phyloP scores from a whole-genome alignment of 2,329 filamentous ascomycete genomes.

The Sporothrix inflata region DNA sequence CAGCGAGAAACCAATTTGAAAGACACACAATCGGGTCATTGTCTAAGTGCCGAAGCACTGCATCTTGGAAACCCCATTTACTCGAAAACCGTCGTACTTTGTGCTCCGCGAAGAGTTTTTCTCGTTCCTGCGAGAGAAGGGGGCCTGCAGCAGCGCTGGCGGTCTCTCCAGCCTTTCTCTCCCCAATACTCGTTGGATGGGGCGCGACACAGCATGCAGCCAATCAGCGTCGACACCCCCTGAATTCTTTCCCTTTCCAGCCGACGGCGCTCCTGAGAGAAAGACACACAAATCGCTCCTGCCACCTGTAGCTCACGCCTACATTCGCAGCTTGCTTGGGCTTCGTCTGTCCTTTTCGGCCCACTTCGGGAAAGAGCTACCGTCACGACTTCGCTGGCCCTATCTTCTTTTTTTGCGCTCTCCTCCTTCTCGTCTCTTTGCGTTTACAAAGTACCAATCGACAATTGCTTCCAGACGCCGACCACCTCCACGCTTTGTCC shows the following conservation, averaged over 20 bases:
- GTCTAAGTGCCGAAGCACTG: slow-evolving; percentile 7
- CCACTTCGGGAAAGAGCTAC: slow-evolving; percentile 23
- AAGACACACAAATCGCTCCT: slow-evolving; percentile 25
- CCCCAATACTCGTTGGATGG: background rate
- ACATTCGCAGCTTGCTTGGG: background rate
- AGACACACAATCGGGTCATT: background rate
- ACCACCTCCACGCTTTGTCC: background rate
- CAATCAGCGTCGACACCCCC: slow-evolving; percentile 28
- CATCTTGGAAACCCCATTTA: background rate
- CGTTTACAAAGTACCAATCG: background rate
- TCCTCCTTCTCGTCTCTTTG: background rate
- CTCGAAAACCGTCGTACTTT: background rate
- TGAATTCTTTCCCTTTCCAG: slow-evolving; percentile 28
- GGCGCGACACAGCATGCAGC: background rate
- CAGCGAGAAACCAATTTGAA: background rate
- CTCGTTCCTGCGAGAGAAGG: slow-evolving; percentile 17
- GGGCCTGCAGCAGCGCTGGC: background rate
- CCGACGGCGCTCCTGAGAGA: background rate
- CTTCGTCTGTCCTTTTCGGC: slow-evolving; percentile 18
- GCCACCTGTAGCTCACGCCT: slow-evolving; percentile 3
- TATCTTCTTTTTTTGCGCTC: background rate
- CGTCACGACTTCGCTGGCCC: background rate
- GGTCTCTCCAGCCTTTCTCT: background rate
- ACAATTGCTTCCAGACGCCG: background rate
- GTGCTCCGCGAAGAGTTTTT: background rate